Evolutionary conservation across 2,329 filamentous ascomycete species (phyloP).

Genomic region (Penicillium vulpinum): DNA sequence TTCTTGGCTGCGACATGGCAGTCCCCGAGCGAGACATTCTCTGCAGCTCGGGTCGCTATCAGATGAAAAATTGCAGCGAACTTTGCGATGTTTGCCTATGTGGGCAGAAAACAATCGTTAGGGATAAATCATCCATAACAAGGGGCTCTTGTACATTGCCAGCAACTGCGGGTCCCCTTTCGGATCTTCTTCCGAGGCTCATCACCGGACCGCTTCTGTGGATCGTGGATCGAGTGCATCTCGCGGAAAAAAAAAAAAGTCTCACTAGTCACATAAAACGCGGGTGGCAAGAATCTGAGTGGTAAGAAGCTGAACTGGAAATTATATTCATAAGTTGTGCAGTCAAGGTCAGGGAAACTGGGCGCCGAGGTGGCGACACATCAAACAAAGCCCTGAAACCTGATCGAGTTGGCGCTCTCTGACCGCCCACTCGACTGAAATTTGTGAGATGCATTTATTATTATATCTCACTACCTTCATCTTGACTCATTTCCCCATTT

Average conservation of each 20-base stretch:
- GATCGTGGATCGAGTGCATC: background rate
- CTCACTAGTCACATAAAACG: background rate
- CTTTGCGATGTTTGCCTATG: constrained; percentile 18
- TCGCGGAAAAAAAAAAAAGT: background rate
- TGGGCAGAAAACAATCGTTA: background rate
- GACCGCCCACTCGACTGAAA: background rate
- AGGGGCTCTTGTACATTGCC: constrained; percentile 15
- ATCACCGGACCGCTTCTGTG: background rate
- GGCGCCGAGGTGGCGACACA: background rate
- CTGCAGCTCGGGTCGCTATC: constrained; percentile 12
- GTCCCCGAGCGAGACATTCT: constrained; percentile 12
- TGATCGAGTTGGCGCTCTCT: background rate
- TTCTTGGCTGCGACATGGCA: constrained; percentile 16
- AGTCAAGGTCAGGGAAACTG: background rate
- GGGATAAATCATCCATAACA: background rate
- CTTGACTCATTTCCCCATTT: background rate
- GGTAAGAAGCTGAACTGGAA: background rate
- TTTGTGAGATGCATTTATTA: background rate
- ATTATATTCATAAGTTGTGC: background rate
- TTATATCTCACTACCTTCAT: background rate
- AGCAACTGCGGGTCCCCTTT: constrained; percentile 19
- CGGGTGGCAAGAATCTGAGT: background rate
- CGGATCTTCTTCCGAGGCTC: constrained; percentile 19
- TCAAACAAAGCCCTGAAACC: background rate
- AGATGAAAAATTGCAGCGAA: constrained; percentile 12